phyloP scores from a whole-genome alignment of 73 alveolate species.

The Paramecium biaurelia region DNA sequence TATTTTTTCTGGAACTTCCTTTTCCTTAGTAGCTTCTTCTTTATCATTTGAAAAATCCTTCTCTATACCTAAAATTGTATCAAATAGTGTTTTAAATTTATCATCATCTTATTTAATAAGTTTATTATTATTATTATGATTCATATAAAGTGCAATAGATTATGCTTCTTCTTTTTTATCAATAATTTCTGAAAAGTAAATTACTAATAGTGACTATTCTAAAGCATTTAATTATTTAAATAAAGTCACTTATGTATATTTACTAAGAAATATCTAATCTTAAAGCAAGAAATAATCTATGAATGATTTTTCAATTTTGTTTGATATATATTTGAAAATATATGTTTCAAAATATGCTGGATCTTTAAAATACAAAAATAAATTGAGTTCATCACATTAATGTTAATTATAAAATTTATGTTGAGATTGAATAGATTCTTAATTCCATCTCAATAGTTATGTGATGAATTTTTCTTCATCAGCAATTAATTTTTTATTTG shows the following conservation, averaged over 20 bases:
- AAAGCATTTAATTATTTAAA: constrained; percentile 64
- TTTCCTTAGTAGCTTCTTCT: too few species aligned
- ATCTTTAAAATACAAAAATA: constrained; percentile 79
- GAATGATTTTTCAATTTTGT: constrained; percentile 79
- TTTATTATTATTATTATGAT: neutral
- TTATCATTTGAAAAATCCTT: neutral
- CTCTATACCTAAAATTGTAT: constrained; percentile 56
- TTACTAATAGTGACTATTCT: constrained; percentile 67
- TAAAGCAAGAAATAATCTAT: constrained; percentile 62
- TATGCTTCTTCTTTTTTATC: constrained; percentile 66
- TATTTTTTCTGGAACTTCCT: neutral
- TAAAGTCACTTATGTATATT: constrained; percentile 35
- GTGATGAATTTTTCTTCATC: constrained; percentile 46
- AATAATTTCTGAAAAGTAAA: constrained; percentile 11
- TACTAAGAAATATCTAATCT: constrained; percentile 15
- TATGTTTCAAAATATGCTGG: constrained; percentile 71
- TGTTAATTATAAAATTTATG: constrained; percentile 67
- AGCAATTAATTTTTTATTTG: neutral
- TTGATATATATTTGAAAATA: constrained; percentile 65
- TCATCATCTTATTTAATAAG: constrained; percentile 12
- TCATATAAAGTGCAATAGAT: constrained; percentile 37
- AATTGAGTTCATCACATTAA: constrained; percentile 77
- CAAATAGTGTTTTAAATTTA: constrained; percentile 68
- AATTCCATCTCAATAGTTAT: constrained; percentile 68
- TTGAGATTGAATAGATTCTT: constrained; percentile 67